Conservation (phyloP, 805 yeast species). For the Wickerhamiella bombiphila region DNA sequence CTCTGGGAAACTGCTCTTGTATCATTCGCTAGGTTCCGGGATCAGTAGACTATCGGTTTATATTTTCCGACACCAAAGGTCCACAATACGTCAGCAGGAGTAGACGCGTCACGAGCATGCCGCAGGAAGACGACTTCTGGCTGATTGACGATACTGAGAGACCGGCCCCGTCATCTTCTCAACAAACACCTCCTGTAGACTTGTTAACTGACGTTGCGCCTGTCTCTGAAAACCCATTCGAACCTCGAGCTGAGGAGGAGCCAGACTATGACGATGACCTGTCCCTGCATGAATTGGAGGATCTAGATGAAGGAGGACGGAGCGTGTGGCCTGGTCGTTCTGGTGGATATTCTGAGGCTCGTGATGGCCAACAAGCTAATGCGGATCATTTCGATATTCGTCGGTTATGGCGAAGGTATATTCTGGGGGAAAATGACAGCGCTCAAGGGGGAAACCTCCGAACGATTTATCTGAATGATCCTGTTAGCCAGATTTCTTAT, state of each 20-base stretch:
- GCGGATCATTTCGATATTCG: slow-evolving; percentile 23
- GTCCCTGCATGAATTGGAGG: slow-evolving; percentile 14
- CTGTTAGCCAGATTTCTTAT: slow-evolving; percentile 42
- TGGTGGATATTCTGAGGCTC: not conserved
- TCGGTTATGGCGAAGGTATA: slow-evolving; percentile 18
- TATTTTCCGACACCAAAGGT: too few species aligned
- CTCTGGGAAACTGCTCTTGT: too few species aligned
- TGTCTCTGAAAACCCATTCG: slow-evolving; percentile 3
- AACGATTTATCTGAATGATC: slow-evolving; percentile 53
- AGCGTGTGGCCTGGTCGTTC: slow-evolving; percentile 4
- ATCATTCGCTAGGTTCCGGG: too few species aligned
- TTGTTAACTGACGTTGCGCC: slow-evolving; percentile 3
- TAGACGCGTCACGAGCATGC: not conserved
- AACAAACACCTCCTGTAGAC: not conserved
- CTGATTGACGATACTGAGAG: slow-evolving; percentile 10
- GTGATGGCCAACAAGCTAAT: not conserved
- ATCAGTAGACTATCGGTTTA: too few species aligned
- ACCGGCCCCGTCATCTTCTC: not conserved
- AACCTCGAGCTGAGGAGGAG: not conserved
- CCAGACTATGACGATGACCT: slow-evolving; percentile 5
- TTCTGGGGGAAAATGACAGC: slow-evolving; percentile 16
- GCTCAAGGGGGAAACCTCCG: slow-evolving; percentile 35
- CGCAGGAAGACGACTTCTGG: slow-evolving; percentile 14
- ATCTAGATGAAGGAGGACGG: slow-evolving; percentile 12
- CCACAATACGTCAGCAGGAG: too few species aligned